Conservation (phyloP, 768 basidiomycete genomes). For the Xerocomellus amylosporus region DNA sequence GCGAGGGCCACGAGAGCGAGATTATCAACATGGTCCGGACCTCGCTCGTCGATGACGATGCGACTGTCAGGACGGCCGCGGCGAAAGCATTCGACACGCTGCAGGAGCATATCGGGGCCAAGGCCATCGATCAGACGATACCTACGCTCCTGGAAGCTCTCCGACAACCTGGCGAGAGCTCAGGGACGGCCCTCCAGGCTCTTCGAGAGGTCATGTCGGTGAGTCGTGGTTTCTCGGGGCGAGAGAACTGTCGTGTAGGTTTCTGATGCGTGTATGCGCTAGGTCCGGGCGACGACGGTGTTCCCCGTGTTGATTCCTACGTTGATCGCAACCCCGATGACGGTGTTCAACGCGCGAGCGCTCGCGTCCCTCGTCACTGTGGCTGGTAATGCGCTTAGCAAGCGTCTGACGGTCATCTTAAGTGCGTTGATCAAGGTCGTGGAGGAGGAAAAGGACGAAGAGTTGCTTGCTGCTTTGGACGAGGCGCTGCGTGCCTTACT, state of each 20-base stretch:
- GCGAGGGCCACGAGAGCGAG: conserved; percentile 84
- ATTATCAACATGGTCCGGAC: conserved; percentile 82
- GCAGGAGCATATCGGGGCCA: conserved; percentile 88
- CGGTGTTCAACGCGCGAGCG: conserved; percentile 92
- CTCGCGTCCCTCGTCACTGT: conserved; percentile 89
- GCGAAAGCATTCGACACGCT: conserved; percentile 86
- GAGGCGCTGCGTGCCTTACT: conserved; percentile 76
- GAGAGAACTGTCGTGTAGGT: neutral
- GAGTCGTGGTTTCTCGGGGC: conserved; percentile 23
- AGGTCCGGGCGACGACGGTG: conserved; percentile 92
- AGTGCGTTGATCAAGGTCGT: conserved; percentile 73
- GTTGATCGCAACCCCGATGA: conserved; percentile 85
- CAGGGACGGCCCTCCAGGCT: conserved; percentile 94
- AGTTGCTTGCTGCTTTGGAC: conserved; percentile 64
- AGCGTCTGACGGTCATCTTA: conserved; percentile 75
- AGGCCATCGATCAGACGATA: conserved; percentile 94
- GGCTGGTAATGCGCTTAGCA: conserved; percentile 86
- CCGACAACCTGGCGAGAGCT: conserved; percentile 86
- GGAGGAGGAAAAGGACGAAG: conserved; percentile 69
- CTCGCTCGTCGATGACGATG: conserved; percentile 85
- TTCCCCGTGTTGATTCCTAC: conserved; percentile 98
- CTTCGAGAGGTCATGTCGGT: conserved; percentile 93
- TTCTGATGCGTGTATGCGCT: conserved; percentile 6
- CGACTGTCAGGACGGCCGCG: conserved; percentile 83
- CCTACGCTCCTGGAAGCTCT: conserved; percentile 93